Evolutionary conservation across 2,329 filamentous ascomycete genomes (phyloP), one percentile per base, ranked within the genome.

Genomic region (Penicillium carneum): DNA sequence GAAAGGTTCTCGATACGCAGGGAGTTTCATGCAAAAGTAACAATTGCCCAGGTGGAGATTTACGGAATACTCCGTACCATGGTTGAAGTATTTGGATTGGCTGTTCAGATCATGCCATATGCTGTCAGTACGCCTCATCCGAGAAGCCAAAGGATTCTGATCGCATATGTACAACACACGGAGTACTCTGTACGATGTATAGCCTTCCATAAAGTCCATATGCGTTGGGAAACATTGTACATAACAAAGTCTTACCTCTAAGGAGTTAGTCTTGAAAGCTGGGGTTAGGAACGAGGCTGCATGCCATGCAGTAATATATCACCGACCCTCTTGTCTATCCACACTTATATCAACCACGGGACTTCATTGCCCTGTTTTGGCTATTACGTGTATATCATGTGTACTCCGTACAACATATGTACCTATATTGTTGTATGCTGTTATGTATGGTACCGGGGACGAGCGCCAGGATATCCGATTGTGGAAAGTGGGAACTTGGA

Each of bases 381-480:
- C 4, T 29, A 10, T 29, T 52, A 23, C 16, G 20, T 54, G 39
- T 54, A 43, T 11, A 49, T 36, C 18, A 20, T 34, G 14, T 36
- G 33, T 49, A 49, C 14, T 34, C 20, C 26, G 33, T 49, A 49
- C 14, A 49, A 26, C 18, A 38, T 38, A n/a, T 26, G n/a, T 26
- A 26, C 23, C 4, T 26, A 4, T 4, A 26, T 29, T n/a, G 18
- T 26, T 29, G 23, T 45, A 45, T n/a, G n/a, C n/a, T 29, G 23
- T 38, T n/a, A 26, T 41, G 36, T 29, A 63, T 59, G 39, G 14
- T 55, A 61, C 45, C 14, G 10, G 41, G 38, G 31, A 56, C 33
- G 42, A 61, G 53, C 38, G 57, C 59, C 48, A 63, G 59, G 52
- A 63, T 63, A 55, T 53, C 55, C 42, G 50, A 51, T 56, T 26